phyloP scores from a whole-genome alignment of 2,329 filamentous ascomycete species.

The Capronia americana region DNA sequence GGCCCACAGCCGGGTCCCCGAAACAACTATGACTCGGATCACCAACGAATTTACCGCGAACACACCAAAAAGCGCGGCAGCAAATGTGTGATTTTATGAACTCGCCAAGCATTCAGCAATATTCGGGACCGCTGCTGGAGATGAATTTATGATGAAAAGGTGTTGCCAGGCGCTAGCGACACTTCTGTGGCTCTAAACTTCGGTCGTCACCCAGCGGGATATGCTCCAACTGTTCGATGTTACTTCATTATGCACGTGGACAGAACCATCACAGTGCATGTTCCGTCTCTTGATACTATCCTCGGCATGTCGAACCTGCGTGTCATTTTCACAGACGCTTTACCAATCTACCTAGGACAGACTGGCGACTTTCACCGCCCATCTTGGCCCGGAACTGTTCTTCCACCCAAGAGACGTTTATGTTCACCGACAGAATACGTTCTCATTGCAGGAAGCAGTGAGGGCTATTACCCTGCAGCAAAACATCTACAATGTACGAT shows the following conservation, averaged over 20 bases:
- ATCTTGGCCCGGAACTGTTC: slow-evolving; percentile 17
- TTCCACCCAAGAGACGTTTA: slow-evolving; percentile 5
- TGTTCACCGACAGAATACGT: slow-evolving; percentile 2
- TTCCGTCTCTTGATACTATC: not conserved
- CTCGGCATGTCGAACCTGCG: slow-evolving; percentile 11
- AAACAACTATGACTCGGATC: slow-evolving; percentile 29
- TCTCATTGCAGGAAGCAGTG: slow-evolving; percentile 1
- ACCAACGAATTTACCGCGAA: slow-evolving; percentile 36
- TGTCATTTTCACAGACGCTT: not conserved
- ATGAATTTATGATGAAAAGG: slow-evolving; percentile 24
- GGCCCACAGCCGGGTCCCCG: slow-evolving; percentile 23
- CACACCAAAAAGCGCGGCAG: slow-evolving; percentile 31
- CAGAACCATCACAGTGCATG: not conserved
- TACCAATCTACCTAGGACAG: slow-evolving; percentile 2
- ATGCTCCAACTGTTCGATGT: slow-evolving; percentile 5
- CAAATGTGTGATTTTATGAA: slow-evolving; percentile 40
- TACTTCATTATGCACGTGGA: slow-evolving; percentile 8
- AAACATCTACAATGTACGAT: slow-evolving; percentile 18
- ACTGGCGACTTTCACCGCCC: slow-evolving; percentile 15
- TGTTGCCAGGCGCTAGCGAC: slow-evolving; percentile 18
- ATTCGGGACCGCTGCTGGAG: slow-evolving; percentile 9
- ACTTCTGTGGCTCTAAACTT: not conserved
- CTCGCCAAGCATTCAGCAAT: slow-evolving; percentile 3
- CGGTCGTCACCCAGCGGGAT: not conserved
- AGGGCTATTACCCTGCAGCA: slow-evolving; percentile 6